These are phyloP conservation scores for Beauveria sp. DNA, from an alignment of 2,329 filamentous ascomycete genomes.

Conservation along the genomic window DNA sequence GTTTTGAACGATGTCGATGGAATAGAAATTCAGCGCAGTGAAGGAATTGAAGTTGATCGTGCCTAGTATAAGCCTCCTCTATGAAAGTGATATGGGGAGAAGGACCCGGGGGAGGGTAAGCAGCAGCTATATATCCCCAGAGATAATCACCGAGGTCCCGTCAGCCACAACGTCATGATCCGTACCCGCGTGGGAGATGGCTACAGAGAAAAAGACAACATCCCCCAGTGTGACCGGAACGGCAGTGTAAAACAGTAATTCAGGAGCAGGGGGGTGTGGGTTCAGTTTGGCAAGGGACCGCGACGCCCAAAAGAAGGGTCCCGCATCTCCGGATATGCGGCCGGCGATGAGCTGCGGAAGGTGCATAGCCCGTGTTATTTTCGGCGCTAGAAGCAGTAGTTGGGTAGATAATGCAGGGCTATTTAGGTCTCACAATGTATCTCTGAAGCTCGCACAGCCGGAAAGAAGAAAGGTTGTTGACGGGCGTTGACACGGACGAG, in stretches of 20 bases:
- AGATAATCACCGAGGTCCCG: not conserved
- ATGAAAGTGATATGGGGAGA: not conserved
- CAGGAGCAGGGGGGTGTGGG: not conserved
- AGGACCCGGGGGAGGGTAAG: not conserved
- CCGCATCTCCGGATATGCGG: conserved; percentile 4
- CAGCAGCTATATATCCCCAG: not conserved
- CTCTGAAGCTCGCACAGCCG: not conserved
- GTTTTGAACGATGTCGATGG: too few relatives aligned
- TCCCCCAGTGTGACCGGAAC: not conserved
- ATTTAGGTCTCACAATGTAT: not conserved
- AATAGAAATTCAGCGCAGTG: not conserved
- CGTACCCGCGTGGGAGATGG: not conserved
- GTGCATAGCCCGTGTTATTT: not conserved
- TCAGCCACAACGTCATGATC: conserved; percentile 8
- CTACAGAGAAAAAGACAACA: not conserved
- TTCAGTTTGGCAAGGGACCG: not conserved
- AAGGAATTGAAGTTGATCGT: not conserved
- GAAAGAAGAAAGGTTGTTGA: not conserved
- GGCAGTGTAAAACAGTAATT: not conserved
- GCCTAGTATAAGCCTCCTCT: not conserved
- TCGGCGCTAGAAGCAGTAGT: not conserved
- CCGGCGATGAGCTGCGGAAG: not conserved
- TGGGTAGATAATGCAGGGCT: not conserved
- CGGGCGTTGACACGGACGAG: not conserved
- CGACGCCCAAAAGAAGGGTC: not conserved